Conservation (phyloP, 2,329 filamentous ascomycete species). For the Metarhizium robertsii region DNA sequence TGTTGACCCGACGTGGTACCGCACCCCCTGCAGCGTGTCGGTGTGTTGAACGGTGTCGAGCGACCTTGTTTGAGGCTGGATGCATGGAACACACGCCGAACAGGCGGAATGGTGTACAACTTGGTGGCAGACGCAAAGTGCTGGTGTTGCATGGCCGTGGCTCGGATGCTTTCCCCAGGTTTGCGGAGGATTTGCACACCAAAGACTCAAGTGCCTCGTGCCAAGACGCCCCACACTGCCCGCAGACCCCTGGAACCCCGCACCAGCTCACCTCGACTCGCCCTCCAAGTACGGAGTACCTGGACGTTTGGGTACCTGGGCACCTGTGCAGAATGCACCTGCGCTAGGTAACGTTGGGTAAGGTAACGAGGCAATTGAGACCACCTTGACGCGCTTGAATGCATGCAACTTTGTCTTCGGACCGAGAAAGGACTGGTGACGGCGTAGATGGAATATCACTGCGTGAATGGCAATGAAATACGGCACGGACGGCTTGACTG, state of each 20-base stretch:
- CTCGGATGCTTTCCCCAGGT: background rate
- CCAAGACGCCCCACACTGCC: background rate
- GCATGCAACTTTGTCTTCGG: background rate
- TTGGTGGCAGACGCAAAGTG: background rate
- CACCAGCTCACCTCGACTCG: slow-evolving; percentile 1
- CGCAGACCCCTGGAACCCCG: slow-evolving; percentile 7
- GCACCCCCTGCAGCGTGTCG: background rate
- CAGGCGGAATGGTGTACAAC: background rate
- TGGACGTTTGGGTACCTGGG: background rate
- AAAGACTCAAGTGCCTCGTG: too few relatives aligned
- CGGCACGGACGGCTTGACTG: background rate
- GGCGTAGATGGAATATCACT: background rate
- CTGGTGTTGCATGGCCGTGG: background rate
- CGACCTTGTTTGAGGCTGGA: background rate
- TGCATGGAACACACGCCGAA: slow-evolving; percentile 1
- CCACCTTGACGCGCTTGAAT: background rate
- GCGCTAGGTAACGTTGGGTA: background rate
- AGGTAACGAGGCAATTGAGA: background rate
- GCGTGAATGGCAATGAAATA: background rate
- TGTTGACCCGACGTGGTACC: background rate
- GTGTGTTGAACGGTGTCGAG: background rate
- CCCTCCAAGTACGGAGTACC: background rate
- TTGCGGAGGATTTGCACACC: background rate
- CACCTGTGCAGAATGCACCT: background rate
- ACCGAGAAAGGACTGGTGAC: background rate